Evolutionary conservation across 805 yeast species (phyloP), one percentile per base, ranked within the genome.

Genomic region (Priceomyces haplophilus): DNA sequence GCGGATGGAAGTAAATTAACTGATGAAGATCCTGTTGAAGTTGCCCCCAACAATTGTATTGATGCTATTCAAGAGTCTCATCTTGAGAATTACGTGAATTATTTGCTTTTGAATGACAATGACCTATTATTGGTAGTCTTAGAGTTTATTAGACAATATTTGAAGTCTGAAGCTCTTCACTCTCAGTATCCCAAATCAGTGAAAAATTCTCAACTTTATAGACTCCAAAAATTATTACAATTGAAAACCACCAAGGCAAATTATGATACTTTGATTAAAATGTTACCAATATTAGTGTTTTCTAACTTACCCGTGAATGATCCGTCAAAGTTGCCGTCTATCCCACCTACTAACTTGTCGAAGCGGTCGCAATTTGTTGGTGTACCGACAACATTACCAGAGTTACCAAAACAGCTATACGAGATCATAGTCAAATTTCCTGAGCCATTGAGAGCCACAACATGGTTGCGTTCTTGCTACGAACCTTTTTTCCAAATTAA

Each of bases 401-500:
- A 59, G 18, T 65, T 88, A 25, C 73, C 83, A 2, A 65, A 65
- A 2, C 73, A 72, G 3, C 69, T 88, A 29, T 75, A 79, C 48
- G 65, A 72, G n/a, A 77, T 82, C 34, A 73, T 93, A 29, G 69
- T 84, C 37, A 66, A 70, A 21, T 65, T 89, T 42, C 76, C 81
- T 10, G 99, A 93, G 64, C 98, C 98, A 2, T 75, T 80, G 44
- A 75, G 99, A 48, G 96, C 98, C 0, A 87, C 96, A 4, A 77
- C 88, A 23, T 93, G 98, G 98, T 82, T 93, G 73, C 79, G 96
- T 52, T 83, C 96, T 52, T 84, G 91, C 51, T 93, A 89, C 65
- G 89, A 83, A 53, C 88, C 95, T 3, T 69, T 77, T 8, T 46
- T 50, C 38, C 47, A 41, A 34, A 43, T 45, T 12, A 41, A 41